Base-by-base conservation (phyloP, 441 rosid species). In the Adansonia rubrostipa region DNA sequence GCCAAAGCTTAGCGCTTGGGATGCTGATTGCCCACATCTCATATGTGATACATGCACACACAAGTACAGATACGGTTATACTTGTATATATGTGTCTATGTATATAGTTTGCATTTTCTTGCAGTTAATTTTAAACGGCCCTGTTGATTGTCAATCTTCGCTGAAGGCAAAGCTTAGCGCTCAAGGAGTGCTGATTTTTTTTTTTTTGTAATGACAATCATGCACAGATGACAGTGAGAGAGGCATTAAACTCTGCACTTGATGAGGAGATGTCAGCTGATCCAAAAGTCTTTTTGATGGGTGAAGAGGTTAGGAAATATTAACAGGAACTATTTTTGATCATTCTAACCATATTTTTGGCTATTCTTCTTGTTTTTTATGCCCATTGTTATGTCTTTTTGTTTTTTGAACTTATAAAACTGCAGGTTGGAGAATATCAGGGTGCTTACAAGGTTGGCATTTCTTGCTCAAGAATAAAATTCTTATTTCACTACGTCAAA, bases 261-360 rank as follows among this genome's bases (percentile, higher is more conserved):
- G 96, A 90, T n/a, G 94, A 92, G 85, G 96, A 92, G 82, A 90
- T 92, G 96, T 90, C 92, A n/a, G 96, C 96, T 36, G 96, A 92
- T 84, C 89, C 92, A 15, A 92, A 89, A 83, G 96, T 92, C 20
- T 78, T 89, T 78, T 77, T 92, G 85, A 90, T 92, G 92, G 96
- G 96, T 15, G 96, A 92, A 88, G 96, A 92, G 94, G 96, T 89
- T 79, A 80, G 80, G 51, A 65, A 79, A 48, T 9, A 19, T 72
- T 69, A 13, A 71, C 66, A 47, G 19, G 40, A 7, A 33, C 28
- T 69, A 3, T 20, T 63, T 51, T 28, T 71, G 0, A 33, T 53
- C 15, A 53, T 51, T 50, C 44, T 58, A 28, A 20, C 66, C 47
- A 6, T 79, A 57, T 11, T 53, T 74, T 56, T 60, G 20, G 3